phyloP scores from a whole-genome alignment of 805 yeast species.

The Sugiyamaella boreocaroliniensis region DNA sequence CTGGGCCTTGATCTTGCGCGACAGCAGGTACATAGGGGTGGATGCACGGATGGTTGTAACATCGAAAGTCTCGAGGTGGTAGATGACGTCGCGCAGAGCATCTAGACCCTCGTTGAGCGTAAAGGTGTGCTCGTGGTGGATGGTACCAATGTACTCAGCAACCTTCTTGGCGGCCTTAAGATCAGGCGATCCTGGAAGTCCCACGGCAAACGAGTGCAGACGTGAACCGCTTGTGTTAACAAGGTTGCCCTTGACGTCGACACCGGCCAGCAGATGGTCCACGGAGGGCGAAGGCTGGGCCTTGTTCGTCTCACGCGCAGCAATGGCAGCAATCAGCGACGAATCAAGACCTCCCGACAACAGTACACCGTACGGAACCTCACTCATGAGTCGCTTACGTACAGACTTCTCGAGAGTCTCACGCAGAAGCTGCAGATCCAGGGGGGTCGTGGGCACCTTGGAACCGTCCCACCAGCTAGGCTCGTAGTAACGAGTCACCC shows the following conservation, averaged over 20 bases:
- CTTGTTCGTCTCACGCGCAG: slow-evolving; percentile 88
- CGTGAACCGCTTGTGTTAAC: slow-evolving; percentile 54
- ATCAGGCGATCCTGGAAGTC: slow-evolving; percentile 97
- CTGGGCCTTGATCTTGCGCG: slow-evolving; percentile 97
- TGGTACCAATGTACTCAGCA: slow-evolving; percentile 91
- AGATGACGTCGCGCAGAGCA: slow-evolving; percentile 88
- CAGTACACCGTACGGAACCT: slow-evolving; percentile 97
- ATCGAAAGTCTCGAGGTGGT: slow-evolving; percentile 94
- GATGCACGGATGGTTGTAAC: slow-evolving; percentile 99
- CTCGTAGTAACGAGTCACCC: slow-evolving; percentile 77
- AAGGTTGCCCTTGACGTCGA: slow-evolving; percentile 81
- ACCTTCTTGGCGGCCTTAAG: slow-evolving; percentile 92
- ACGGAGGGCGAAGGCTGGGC: slow-evolving; percentile 64
- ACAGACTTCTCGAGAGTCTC: slow-evolving; percentile 87
- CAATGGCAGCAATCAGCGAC: slow-evolving; percentile 92
- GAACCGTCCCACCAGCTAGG: slow-evolving; percentile 93
- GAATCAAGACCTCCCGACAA: slow-evolving; percentile 97
- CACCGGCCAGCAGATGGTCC: slow-evolving; percentile 72
- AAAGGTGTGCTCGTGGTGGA: slow-evolving; percentile 97
- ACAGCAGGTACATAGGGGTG: slow-evolving; percentile 94
- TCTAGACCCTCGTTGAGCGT: slow-evolving; percentile 96
- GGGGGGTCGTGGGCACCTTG: slow-evolving; percentile 66
- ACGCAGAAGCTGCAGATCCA: slow-evolving; percentile 66
- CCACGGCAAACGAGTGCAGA: slow-evolving; percentile 94
- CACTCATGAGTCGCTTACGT: slow-evolving; percentile 98